Conservation (phyloP, 2,329 filamentous ascomycete genomes). For the Sarocladium brachiariae region DNA sequence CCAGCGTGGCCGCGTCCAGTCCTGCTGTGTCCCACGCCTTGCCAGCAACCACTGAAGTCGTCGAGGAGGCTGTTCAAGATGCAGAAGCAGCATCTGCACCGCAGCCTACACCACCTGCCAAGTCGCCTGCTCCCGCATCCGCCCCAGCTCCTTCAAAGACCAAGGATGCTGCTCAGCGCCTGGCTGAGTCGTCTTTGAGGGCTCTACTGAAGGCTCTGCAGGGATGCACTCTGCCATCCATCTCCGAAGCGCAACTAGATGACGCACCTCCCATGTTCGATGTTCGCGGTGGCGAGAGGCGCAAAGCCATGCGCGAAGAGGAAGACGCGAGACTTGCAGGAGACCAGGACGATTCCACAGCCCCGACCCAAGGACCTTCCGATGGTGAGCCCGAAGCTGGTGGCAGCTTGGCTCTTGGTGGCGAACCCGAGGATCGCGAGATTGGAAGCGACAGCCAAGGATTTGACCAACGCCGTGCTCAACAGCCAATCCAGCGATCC, state of each 20-base stretch:
- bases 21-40: conserved; percentile 62
- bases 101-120: conserved; percentile 16
- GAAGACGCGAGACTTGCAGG: conserved; percentile 46
- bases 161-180: conserved; percentile 8
- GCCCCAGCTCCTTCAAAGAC: conserved; percentile 13
- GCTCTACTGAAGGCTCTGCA: conserved; percentile 31
- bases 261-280: conserved; percentile 70
- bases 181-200: conserved; percentile 19
- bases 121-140: conserved; percentile 13
- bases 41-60: conserved; percentile 45
- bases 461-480: conserved; percentile 58
- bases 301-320: conserved; percentile 69
- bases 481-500: conserved; percentile 68
- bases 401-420: conserved; percentile 79
- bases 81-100: conserved; percentile 21
- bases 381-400: conserved; percentile 78
- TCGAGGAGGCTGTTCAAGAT: conserved; percentile 35
- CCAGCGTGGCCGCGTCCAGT: conserved; percentile 74
- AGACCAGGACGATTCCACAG: conserved; percentile 39
- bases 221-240: conserved; percentile 26
- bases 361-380: conserved; percentile 38
- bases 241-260: conserved; percentile 1
- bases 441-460: conserved; percentile 39
- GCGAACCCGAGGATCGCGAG: conserved; percentile 82
- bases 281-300: conserved; percentile 70